phyloP scores from a whole-genome alignment of 352 stramenopile genomes.

The Phytophthora tentaculata region DNA sequence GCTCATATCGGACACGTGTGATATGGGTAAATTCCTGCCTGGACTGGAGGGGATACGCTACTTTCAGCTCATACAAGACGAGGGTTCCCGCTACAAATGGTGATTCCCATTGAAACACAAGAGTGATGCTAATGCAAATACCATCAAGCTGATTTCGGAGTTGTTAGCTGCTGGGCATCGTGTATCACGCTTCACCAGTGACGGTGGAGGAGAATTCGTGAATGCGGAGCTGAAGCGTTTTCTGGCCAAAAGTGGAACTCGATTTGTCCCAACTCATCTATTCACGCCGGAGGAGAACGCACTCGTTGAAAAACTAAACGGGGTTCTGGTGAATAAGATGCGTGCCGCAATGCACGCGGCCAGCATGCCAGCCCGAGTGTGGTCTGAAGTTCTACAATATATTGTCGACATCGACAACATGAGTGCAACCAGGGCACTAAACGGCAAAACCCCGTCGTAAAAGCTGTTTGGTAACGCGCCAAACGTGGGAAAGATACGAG shows the following conservation, averaged over 20 bases:
- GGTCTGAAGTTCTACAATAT: neutral
- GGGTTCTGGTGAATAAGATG: slow-evolving; percentile 8
- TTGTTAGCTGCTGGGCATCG: neutral
- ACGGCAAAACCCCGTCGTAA: too few species aligned
- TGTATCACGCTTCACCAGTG: slow-evolving; percentile 6
- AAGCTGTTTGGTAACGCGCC: too few species aligned
- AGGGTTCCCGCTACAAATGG: slow-evolving; percentile 30
- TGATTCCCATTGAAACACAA: slow-evolving; percentile 4
- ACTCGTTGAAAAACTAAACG: slow-evolving; percentile 4
- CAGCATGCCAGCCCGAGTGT: neutral
- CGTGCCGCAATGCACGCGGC: neutral
- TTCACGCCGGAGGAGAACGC: slow-evolving; percentile 16
- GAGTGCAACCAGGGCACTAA: neutral
- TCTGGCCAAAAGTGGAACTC: neutral
- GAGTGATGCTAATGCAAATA: slow-evolving; percentile 5
- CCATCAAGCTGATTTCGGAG: slow-evolving; percentile 4
- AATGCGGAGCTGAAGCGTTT: neutral
- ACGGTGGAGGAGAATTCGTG: slow-evolving; percentile 9
- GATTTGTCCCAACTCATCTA: neutral
- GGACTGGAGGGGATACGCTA: neutral
- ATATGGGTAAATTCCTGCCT: neutral
- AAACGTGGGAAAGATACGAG: too few species aligned
- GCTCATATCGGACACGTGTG: neutral
- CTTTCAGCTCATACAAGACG: slow-evolving; percentile 20
- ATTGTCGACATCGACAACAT: neutral